Percentiles rank a stretch among this genome's conserved stretches.
Evolutionary conservation across 441 rosid species (phyloP).

Genomic region (Erodium trifolium): DNA sequence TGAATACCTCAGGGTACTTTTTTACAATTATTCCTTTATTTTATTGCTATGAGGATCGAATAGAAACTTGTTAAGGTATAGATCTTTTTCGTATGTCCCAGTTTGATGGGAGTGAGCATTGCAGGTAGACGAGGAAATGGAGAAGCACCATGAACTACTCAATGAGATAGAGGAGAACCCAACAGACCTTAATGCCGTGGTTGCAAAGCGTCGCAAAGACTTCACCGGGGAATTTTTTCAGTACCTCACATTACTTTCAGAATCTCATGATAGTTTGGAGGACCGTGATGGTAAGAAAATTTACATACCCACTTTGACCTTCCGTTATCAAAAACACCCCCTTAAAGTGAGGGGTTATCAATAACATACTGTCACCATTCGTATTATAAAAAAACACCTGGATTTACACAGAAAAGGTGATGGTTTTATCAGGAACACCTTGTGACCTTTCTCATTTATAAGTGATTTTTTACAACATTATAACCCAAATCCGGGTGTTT

Average conservation of each 20-base stretch:
- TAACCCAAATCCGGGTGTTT: too few species aligned
- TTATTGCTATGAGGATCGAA: background rate
- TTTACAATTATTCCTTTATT: too few species aligned
- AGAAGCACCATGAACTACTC: conserved; percentile 55
- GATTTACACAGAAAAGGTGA: too few species aligned
- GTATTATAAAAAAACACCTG: too few species aligned
- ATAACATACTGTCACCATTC: too few species aligned
- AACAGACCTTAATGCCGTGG: conserved; percentile 64
- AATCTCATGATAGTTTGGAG: conserved; percentile 58
- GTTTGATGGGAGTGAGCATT: conserved; percentile 28
- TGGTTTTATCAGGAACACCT: too few species aligned
- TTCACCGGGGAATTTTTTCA: conserved; percentile 73
- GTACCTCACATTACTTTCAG: conserved; percentile 50
- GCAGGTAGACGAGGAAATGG: conserved; percentile 95
- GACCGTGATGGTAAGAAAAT: conserved; percentile 65
- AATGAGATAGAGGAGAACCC: conserved; percentile 75
- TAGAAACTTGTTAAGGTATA: conserved; percentile 25
- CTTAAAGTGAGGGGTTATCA: too few species aligned
- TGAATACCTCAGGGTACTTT: too few species aligned
- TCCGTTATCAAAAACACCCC: too few species aligned
- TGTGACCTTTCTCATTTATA: too few species aligned
- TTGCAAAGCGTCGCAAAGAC: conserved; percentile 61
- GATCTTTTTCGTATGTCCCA: conserved; percentile 13
- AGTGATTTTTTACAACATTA: too few species aligned
- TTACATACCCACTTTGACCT: too few species aligned